These are phyloP conservation scores for Dunaliella salina DNA, from an alignment of 163 green algal genomes.

Conservation along the genomic window DNA sequence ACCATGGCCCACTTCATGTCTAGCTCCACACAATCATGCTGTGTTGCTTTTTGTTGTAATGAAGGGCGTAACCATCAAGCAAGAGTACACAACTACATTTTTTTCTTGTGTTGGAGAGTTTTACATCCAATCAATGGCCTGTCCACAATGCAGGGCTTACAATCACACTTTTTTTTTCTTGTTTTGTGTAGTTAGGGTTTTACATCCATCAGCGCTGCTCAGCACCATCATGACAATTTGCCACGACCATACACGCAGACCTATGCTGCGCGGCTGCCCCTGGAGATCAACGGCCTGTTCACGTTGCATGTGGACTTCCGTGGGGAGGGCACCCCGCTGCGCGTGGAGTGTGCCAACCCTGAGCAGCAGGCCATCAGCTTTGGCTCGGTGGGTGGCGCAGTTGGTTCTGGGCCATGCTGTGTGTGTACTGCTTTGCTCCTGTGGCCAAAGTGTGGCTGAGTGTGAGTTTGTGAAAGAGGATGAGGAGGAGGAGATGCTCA, in stretches of 20 bases:
- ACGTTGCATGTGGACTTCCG: constrained; percentile 56
- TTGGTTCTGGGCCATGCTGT: not conserved
- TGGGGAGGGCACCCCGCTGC: constrained; percentile 59
- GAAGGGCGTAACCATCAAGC: not conserved
- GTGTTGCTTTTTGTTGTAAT: too few relatives aligned
- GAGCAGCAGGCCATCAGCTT: constrained; percentile 50
- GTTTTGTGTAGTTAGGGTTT: too few relatives aligned
- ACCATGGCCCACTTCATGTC: too few relatives aligned
- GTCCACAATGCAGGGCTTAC: not conserved
- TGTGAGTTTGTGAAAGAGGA: too few relatives aligned
- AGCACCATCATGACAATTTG: too few relatives aligned
- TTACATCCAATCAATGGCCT: not conserved
- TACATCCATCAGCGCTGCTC: too few relatives aligned
- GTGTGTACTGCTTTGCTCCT: not conserved
- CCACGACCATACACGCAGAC: not conserved
- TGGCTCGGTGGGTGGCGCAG: constrained; percentile 36
- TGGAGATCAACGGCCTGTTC: constrained; percentile 75
- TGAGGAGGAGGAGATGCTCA: too few relatives aligned
- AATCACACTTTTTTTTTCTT: too few relatives aligned
- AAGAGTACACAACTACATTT: not conserved
- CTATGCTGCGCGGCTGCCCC: constrained; percentile 42
- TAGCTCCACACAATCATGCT: too few relatives aligned
- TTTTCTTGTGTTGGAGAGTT: not conserved
- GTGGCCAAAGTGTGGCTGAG: not conserved
- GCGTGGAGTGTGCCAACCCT: constrained; percentile 59